These are phyloP conservation scores for Globisporangium nagaii DNA, from an alignment of 352 stramenopile species.

Conservation along the genomic window DNA sequence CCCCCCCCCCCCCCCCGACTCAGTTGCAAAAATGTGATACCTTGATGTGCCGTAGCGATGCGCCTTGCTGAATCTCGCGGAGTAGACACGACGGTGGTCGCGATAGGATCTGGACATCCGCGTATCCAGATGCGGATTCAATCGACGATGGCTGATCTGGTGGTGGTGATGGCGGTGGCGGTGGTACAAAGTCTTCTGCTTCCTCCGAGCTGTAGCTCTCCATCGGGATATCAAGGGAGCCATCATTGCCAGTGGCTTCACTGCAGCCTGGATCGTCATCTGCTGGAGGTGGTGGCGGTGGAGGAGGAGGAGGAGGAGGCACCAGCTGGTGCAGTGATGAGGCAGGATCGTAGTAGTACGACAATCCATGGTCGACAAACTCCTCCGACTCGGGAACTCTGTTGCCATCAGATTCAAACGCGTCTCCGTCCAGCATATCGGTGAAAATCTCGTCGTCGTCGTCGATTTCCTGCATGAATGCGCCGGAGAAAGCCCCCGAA, in stretches of 20 bases:
- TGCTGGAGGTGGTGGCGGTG: conserved; percentile 13
- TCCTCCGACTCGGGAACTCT: conserved; percentile 11
- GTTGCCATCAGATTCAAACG: conserved; percentile 21
- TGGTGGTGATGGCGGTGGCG: conserved; percentile 6
- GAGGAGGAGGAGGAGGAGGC: conserved; percentile 17
- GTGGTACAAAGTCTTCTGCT: not conserved
- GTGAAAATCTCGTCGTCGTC: conserved; percentile 29
- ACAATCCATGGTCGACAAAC: conserved; percentile 48
- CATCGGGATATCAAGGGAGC: conserved; percentile 5
- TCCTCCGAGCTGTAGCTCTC: not conserved
- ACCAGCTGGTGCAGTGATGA: conserved; percentile 4
- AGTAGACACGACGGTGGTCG: conserved; percentile 8
- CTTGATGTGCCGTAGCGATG: conserved; percentile 16
- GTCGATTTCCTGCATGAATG: conserved; percentile 67
- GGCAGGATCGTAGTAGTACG: conserved; percentile 48
- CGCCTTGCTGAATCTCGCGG: conserved; percentile 30
- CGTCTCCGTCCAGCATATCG: not conserved
- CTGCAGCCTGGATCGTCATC: not conserved
- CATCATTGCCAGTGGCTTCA: conserved; percentile 14
- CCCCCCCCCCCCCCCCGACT: too few relatives aligned
- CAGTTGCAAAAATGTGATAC: too few relatives aligned
- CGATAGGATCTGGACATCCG: not conserved
- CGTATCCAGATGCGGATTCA: not conserved
- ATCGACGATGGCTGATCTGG: not conserved
- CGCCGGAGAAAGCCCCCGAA: conserved; percentile 12